These are phyloP conservation scores for Chionographis japonica DNA, from an alignment of 106 monocot species.

Conservation along the genomic window DNA sequence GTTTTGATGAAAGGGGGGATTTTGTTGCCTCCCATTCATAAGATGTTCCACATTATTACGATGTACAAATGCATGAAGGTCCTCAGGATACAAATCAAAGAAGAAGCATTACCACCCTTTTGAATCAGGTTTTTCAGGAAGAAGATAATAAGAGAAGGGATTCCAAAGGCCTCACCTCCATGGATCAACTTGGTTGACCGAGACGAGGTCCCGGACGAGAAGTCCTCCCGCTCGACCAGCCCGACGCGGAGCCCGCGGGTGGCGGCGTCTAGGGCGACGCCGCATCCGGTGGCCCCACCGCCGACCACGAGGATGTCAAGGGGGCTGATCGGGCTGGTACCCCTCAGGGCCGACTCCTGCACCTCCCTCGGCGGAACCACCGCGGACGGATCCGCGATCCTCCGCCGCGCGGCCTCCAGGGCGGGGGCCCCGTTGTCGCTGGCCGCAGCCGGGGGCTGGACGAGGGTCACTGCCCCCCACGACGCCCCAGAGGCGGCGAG, in stretches of 20 bases:
- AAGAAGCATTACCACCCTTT: background rate
- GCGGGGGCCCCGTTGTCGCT: slow-evolving; percentile 17
- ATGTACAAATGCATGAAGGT: too few relatives aligned
- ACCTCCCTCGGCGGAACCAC: slow-evolving; percentile 59
- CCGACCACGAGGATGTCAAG: slow-evolving; percentile 87
- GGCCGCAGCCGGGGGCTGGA: slow-evolving; percentile 25
- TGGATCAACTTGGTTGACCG: slow-evolving; percentile 95
- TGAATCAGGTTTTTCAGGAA: background rate
- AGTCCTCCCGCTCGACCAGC: slow-evolving; percentile 94
- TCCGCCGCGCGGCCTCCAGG: slow-evolving; percentile 34
- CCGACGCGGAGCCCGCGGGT: slow-evolving; percentile 81
- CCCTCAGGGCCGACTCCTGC: slow-evolving; percentile 63
- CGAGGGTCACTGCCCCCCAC: slow-evolving; percentile 10
- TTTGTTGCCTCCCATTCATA: too few relatives aligned
- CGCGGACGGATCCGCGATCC: slow-evolving; percentile 60
- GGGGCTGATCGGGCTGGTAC: slow-evolving; percentile 51
- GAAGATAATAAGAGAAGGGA: background rate
- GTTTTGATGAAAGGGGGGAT: too few relatives aligned
- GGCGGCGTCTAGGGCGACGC: slow-evolving; percentile 86
- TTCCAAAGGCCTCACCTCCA: slow-evolving; percentile 51
- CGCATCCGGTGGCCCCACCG: slow-evolving; percentile 93
- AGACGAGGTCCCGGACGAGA: slow-evolving; percentile 94
- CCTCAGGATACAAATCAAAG: too few relatives aligned
- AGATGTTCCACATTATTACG: too few relatives aligned
- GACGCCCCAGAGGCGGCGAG: slow-evolving; percentile 24